These are phyloP conservation scores for Solanum ossicruentum DNA, from an alignment of 257 asterid genomes.

Conservation along the genomic window DNA sequence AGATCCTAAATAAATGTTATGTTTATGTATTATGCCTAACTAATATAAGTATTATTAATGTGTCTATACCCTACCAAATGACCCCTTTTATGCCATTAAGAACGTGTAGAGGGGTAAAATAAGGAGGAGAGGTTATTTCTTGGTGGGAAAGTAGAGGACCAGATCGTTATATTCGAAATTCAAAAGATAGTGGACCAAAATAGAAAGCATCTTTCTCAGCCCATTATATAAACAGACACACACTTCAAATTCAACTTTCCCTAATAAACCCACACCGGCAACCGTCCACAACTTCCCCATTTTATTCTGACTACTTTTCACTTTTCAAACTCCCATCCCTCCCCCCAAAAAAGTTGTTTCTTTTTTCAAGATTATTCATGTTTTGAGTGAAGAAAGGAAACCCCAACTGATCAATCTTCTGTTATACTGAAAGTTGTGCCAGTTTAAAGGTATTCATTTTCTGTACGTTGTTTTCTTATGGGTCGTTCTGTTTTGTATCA, in stretches of 20 bases:
- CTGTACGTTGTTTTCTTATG: neutral
- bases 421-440: neutral
- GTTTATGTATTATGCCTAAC: no score
- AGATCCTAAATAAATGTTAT: no score
- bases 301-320: neutral
- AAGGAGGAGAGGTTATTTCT: neutral
- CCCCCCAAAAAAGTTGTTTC: neutral
- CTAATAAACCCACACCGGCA: neutral
- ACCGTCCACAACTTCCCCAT: neutral
- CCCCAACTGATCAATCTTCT: neutral
- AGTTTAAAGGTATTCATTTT: neutral
- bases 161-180: neutral
- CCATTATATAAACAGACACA: neutral
- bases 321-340: neutral
- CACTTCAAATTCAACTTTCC: slow-evolving; percentile 3
- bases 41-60: no score
- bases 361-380: neutral
- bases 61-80: no score
- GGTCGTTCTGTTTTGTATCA: neutral
- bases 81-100: neutral
- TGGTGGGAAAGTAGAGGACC: neutral
- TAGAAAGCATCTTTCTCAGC: neutral
- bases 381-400: neutral
- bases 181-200: neutral
- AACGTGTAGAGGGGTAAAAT: neutral